Conservation (phyloP, 441 rosid species). For the Populus hybrid region DNA sequence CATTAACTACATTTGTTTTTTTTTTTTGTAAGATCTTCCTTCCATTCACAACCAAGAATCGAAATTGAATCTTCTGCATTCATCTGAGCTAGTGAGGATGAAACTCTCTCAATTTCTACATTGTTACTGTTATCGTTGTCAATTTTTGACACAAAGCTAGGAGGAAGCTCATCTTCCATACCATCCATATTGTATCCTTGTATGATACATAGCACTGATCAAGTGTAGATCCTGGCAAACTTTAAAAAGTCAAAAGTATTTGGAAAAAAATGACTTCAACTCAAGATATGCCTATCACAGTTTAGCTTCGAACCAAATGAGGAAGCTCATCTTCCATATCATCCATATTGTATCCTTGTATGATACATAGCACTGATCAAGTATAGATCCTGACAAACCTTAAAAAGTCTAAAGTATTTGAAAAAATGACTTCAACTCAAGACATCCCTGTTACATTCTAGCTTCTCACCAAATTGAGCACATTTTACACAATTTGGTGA, state of each 20-base stretch:
- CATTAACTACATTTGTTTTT: neutral
- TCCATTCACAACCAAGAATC: neutral
- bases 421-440: too few relatives aligned
- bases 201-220: neutral
- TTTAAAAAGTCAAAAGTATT: neutral
- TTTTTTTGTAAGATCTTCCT: neutral
- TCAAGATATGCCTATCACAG: too few relatives aligned
- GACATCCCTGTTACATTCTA: too few relatives aligned
- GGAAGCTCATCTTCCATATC: slow-evolving; percentile 9
- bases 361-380: neutral
- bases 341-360: slow-evolving; percentile 13
- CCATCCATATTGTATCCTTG: slow-evolving; percentile 17
- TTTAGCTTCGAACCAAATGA: neutral
- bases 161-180: slow-evolving; percentile 4
- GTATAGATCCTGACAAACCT: neutral
- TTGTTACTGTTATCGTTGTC: neutral
- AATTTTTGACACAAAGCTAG: neutral
- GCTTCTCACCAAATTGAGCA: too few relatives aligned
- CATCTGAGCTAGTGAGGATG: neutral
- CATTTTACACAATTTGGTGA: too few relatives aligned
- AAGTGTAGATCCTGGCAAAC: neutral
- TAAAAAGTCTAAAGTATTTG: neutral
- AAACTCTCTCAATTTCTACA: neutral
- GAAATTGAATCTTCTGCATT: neutral
- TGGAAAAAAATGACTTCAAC: too few relatives aligned